Evolutionary conservation across 2,329 filamentous ascomycete genomes (phyloP), one percentile per base, ranked within the genome.

Genomic region (Xenosphaeropsis pyriputrescens): DNA sequence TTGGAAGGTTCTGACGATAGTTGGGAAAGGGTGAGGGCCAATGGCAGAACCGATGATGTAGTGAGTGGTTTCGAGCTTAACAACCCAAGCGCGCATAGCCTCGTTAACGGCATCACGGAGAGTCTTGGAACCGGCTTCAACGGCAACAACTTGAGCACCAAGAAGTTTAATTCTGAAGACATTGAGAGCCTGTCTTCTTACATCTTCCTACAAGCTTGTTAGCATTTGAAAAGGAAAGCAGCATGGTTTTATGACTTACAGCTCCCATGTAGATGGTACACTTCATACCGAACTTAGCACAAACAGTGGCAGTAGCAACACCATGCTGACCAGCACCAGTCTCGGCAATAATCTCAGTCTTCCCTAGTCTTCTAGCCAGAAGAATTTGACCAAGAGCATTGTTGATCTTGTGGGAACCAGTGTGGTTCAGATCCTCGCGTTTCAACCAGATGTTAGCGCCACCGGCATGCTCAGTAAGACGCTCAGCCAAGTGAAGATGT

Each of bases 381-480:
- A 98, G 72, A 35, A 95, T 77, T 60, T 98, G 91, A 2, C 91
- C 91, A 7, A 98, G 67, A 1, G 91, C 91, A 53, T 98, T 98
- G 68, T 98, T 98, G 68, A 98, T 96, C 72, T 98, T 98, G 70
- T 98, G 91, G 45, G 84, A 93, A 47, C 91, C 91, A 7, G 91
- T 96, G 58, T 98, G 91, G 62, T 96, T 96, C 40, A 96, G 67
- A 57, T 98, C 91, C 63, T 98, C 91, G 50, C 91, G 77, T 72
- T 98, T 98, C 48, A 98, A 65, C 80, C 89, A 98, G 64, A 98
- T 93, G 55, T 86, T 93, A 35, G 91, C 89, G 43, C 91, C 91
- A 17, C 86, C 85, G 35, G 85, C 86, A 52, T 89, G 67, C 55
- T 93, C 80, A 0, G 89, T 96, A 47, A 98, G 65, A 38, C 88